Conservation (phyloP, 202 grass and related monocot species). For the Carex sylvatica region DNA sequence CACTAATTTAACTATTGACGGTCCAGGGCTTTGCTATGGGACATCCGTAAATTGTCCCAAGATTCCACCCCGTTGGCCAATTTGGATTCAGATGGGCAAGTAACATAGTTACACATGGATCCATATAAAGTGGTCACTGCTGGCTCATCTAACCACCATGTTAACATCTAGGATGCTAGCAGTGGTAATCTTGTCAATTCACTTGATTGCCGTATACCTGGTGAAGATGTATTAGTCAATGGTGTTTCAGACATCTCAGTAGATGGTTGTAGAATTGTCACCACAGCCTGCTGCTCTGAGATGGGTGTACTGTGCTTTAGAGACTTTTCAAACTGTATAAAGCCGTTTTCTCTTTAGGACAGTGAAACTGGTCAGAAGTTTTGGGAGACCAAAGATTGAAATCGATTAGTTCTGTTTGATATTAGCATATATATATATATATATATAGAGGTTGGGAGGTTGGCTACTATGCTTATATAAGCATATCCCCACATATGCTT, state of each 20-base stretch:
- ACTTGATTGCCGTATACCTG: constrained; percentile 36
- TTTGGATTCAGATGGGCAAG: constrained; percentile 58
- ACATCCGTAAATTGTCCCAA: constrained; percentile 66
- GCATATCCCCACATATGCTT: too few relatives aligned
- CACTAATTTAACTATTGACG: constrained; percentile 15
- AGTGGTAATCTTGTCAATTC: constrained; percentile 44
- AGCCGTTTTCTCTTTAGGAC: constrained; percentile 34
- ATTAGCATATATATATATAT: too few relatives aligned
- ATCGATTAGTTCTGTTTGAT: not conserved
- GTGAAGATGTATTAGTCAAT: constrained; percentile 5
- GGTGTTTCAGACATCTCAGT: constrained; percentile 62
- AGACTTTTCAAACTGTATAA: constrained; percentile 55
- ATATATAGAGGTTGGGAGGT: too few relatives aligned
- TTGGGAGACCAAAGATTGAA: constrained; percentile 41
- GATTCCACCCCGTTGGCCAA: constrained; percentile 40
- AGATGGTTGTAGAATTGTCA: constrained; percentile 57
- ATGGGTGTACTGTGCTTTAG: constrained; percentile 39
- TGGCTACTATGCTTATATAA: too few relatives aligned
- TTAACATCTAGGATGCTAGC: constrained; percentile 56
- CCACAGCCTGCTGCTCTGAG: constrained; percentile 20
- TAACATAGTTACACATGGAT: constrained; percentile 75
- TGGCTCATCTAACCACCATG: constrained; percentile 34
- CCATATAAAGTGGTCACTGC: constrained; percentile 71
- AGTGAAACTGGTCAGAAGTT: constrained; percentile 38
- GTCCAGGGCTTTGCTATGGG: constrained; percentile 80